Base-by-base conservation (phyloP, 1,284 basidiomycete species). In the Schizophyllum amplum region DNA sequence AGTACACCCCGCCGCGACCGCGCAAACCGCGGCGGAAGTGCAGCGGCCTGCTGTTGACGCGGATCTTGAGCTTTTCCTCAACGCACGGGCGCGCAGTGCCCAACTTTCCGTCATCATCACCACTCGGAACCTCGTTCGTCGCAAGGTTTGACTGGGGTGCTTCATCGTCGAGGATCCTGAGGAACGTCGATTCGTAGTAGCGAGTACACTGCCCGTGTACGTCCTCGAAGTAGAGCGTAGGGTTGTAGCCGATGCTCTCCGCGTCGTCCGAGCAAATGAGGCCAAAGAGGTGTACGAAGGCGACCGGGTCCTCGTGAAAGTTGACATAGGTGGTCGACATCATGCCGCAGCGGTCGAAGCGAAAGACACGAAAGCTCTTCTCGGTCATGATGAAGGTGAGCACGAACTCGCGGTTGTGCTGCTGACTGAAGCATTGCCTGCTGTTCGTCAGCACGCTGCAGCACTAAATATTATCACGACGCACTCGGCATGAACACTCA, bases 351-450 rank as follows among this genome's bases (percentile, higher is more conserved):
- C 33, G 55, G 53, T 20, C 21, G 26, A 17, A 52, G 25, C 15
- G 52, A 27, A 23, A 51, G 42, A 7, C 23, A 50, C 26, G 50
- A 13, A 27, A 24, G 22, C 24, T 25, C 23, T 15, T 25, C 53
- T 59, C 20, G 55, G 55, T 42, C 55, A 57, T 3, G 55, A 51
- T 50, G 55, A 54, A 26, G 52, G 21, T 1, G 53, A 24, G 1
- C 55, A 57, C 5, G 47, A 51, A 51, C 51, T 51, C 33, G 13
- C 33, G 33, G 17, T 42, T 42, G 33, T 3, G 17, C 17, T 42
- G 33, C 33, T 42, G 33, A 13, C 11, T 42, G 7, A 42, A 42
- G 33, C 33, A 42, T 17, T 42, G 33, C 33, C 33, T 42, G 33
- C 7, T 42, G 33, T 17, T 9, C 17, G 33, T 42, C 7, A 42